Evolutionary conservation across 2,329 filamentous ascomycete species (phyloP).

Genomic region (Aspergillus sp.): DNA sequence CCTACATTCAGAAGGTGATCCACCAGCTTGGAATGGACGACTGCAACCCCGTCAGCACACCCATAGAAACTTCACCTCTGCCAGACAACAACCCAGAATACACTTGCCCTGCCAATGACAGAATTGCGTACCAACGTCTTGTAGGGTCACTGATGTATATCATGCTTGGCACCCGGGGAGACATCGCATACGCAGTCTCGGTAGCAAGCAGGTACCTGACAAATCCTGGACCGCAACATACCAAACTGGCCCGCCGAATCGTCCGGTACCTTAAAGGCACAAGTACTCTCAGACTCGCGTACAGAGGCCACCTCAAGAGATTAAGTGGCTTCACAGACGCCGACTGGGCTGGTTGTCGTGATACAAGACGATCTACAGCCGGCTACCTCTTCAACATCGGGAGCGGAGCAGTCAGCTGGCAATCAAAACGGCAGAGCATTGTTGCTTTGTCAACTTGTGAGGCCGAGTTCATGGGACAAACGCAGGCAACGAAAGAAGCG

Average conservation of each 20-base stretch:
- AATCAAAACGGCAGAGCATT: slow-evolving; percentile 2
- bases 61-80: slow-evolving; percentile 1
- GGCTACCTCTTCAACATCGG: slow-evolving; percentile 3
- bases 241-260: neutral
- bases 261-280: slow-evolving; percentile 3
- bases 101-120: neutral
- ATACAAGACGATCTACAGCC: neutral
- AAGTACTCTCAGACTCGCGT: neutral
- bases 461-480: neutral
- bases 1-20: neutral
- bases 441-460: neutral
- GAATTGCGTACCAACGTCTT: neutral
- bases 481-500: slow-evolving; percentile 3
- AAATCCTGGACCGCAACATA: slow-evolving; percentile 2
- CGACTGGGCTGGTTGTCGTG: neutral
- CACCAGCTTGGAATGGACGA: neutral
- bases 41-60: neutral
- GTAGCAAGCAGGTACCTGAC: neutral
- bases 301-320: neutral
- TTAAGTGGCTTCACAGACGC: neutral
- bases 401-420: slow-evolving; percentile 3
- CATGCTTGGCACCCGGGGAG: slow-evolving; percentile 1
- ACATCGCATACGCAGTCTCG: slow-evolving; percentile 1
- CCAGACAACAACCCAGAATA: slow-evolving; percentile 2
- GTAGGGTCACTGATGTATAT: slow-evolving; percentile 1